These are phyloP conservation scores for Cryphonectria radicalis DNA, from an alignment of 2,329 filamentous ascomycete species.

Conservation along the genomic window DNA sequence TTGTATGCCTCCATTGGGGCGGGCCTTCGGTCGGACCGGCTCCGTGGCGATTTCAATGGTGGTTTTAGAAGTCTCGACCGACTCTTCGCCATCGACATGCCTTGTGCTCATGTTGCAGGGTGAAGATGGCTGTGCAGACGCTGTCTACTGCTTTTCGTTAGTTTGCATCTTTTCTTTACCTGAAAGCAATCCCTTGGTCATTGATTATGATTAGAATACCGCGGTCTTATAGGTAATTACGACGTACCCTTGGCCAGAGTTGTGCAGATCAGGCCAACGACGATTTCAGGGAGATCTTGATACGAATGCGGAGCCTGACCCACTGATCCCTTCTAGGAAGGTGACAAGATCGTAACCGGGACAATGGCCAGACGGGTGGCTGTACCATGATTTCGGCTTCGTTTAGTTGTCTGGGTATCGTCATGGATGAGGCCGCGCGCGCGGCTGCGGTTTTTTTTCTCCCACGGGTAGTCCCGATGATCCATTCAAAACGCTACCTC, in stretches of 20 bases:
- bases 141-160: background rate
- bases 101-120: background rate
- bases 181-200: background rate
- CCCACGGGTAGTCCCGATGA: background rate
- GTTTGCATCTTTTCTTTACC: background rate
- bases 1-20: conserved; percentile 38
- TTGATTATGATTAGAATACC: background rate
- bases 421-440: background rate
- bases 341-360: background rate
- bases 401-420: background rate
- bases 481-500: background rate
- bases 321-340: background rate
- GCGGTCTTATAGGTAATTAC: background rate
- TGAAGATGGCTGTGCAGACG: background rate
- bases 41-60: background rate
- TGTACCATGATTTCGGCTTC: background rate
- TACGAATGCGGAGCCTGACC: background rate
- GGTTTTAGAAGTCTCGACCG: background rate
- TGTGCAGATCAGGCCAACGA: background rate
- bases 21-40: background rate
- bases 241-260: background rate
- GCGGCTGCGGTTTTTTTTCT: background rate
- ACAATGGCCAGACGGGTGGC: background rate
- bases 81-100: background rate
- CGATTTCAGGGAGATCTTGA: background rate